Base-by-base conservation (phyloP, 192 early-diverging fungal species). In the Coemansia asiatica region DNA sequence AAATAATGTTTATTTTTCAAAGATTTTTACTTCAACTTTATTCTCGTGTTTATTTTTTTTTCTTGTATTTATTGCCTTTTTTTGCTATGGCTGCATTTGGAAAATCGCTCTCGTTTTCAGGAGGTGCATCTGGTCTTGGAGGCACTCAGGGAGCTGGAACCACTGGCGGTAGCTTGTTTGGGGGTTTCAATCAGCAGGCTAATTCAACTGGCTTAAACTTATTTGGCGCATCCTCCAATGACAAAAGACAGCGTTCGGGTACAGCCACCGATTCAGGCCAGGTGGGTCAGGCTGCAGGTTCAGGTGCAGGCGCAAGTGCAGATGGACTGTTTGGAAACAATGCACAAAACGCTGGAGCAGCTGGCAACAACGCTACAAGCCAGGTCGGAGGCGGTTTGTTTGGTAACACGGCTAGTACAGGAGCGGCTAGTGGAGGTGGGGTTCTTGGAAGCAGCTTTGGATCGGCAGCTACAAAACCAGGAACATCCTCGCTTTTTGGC, bases 31-130 rank as follows among this genome's bases (percentile, higher is more conserved):
- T 19, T 50, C 48, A 19, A 6, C 31, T 13, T 44, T 44, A 13
- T 44, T 16, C 15, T 44, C 40, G 40, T 44, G 40, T 44, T 44
- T 47, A 53, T 27, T 27, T 15, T 15, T 1, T 54, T 10, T 27
- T 27, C 15, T 15, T 35, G 22, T 21, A 51, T 60, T 57, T 62
- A 9, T 60, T 68, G 60, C 36, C 28, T 7, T 48, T 47, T 7
- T 48, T 65, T 31, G 26, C 23, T 19, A 79, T 79, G 76, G 58
- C 76, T 25, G 54, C 60, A 23, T 71, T 74, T 47, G 71, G 71
- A 23, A 79, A 79, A 56, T 71, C 71, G 7, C 72, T 79, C 46
- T 79, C 76, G 44, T 79, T 79, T 44, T 74, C 77, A 12, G 66
- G 68, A 21, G 72, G 76, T 2, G 46, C 69, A 6, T 15, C 67